phyloP scores from a whole-genome alignment of 2,329 filamentous ascomycete species.

The Aspergillus thermomutatus region DNA sequence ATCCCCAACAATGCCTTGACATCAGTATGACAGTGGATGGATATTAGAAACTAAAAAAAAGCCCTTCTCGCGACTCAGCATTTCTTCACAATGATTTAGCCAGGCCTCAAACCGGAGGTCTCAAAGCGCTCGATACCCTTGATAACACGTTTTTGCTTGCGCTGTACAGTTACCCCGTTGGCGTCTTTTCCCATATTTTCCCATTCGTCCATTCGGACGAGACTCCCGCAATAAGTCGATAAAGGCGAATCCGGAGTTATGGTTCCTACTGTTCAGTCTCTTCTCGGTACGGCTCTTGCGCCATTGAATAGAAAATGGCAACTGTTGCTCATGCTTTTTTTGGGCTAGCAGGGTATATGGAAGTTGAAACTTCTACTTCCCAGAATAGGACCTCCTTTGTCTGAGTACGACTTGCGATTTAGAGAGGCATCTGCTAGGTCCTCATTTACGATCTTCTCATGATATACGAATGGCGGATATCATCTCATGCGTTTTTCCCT shows the following conservation, averaged over 20 bases:
- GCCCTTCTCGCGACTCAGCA: background rate
- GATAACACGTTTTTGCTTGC: slow-evolving; percentile 20
- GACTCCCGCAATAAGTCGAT: background rate
- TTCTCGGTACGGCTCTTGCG: background rate
- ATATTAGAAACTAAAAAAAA: background rate
- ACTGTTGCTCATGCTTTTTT: background rate
- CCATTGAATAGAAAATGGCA: background rate
- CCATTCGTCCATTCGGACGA: background rate
- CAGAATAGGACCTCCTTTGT: background rate
- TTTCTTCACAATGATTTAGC: background rate
- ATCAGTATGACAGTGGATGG: slow-evolving; percentile 10
- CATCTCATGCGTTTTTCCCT: slow-evolving; percentile 7
- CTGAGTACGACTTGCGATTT: background rate
- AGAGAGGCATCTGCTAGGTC: slow-evolving; percentile 2
- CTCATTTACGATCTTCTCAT: slow-evolving; percentile 6
- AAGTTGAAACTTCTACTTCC: background rate
- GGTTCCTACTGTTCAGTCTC: background rate
- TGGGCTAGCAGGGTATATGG: slow-evolving; percentile 9
- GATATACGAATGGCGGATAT: background rate
- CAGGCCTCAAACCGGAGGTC: background rate
- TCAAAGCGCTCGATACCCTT: slow-evolving; percentile 25
- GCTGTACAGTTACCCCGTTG: slow-evolving; percentile 16
- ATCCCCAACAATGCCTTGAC: slow-evolving; percentile 15
- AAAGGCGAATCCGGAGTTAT: background rate
- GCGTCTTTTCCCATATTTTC: background rate